Evolutionary conservation across 352 stramenopile genomes (phyloP).

Genomic region (Thalassiosira oceanica): DNA sequence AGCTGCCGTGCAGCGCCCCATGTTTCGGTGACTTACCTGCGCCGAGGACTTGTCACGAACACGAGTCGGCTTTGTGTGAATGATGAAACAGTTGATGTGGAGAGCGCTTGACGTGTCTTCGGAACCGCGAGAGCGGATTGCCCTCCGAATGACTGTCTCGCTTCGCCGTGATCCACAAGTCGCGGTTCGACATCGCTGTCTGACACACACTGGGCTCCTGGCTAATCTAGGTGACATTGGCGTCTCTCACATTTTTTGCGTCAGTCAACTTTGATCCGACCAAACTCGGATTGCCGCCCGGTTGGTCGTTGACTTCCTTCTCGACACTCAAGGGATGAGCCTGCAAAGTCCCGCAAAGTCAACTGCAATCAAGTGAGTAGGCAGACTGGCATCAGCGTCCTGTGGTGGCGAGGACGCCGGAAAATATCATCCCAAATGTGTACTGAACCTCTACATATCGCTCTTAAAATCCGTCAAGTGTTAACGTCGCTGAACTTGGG

Average conservation of each 20-base stretch:
- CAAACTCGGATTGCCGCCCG: constrained; percentile 52
- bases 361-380: constrained; percentile 91
- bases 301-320: constrained; percentile 68
- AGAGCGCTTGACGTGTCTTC: constrained; percentile 38
- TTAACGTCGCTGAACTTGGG: constrained; percentile 86
- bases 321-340: constrained; percentile 90
- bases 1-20: too few species aligned
- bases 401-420: too few species aligned
- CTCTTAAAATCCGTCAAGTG: too few species aligned
- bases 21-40: background rate
- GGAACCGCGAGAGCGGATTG: constrained; percentile 54
- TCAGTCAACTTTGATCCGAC: constrained; percentile 73
- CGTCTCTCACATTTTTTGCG: background rate
- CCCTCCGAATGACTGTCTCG: constrained; percentile 37
- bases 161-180: constrained; percentile 18
- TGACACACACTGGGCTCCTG: constrained; percentile 36
- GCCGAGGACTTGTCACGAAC: background rate
- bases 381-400: too few species aligned
- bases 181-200: constrained; percentile 24
- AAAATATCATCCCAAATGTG: too few species aligned
- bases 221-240: too few species aligned
- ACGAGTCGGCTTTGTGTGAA: constrained; percentile 22
- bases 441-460: too few species aligned
- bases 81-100: constrained; percentile 35
- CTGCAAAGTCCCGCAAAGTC: constrained; percentile 92